Base-by-base conservation (phyloP, 1,139 yeast genomes). In the Diutina siamensis region DNA sequence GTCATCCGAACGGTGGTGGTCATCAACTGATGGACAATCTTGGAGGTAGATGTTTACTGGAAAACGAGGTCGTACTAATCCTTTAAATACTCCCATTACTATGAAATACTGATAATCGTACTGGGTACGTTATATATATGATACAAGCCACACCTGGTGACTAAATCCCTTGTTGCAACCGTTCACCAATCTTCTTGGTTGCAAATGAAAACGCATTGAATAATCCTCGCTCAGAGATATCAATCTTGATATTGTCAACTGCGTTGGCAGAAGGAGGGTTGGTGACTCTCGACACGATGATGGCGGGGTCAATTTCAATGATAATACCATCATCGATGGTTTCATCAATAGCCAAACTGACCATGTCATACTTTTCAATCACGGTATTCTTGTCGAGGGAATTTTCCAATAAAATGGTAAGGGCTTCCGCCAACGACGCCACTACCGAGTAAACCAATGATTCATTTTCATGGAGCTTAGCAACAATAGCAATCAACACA, bases 161-260 rank as follows among this genome's bases (percentile, higher is more conserved):
- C 33, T 64, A 76, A 56, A 76, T 71, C 40, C 81, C 80, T 72
- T 84, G 94, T 65, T 86, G 94, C 56, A 88, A 73, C 60, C 87
- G 80, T 62, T 89, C 96, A 48, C 94, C 81, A 47, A 89, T 67
- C 63, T 83, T 85, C 57, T 86, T 87, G 55, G 80, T 80, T 20
- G 97, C 97, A 64, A 89, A 83, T 46, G 88, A 84, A 68, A 87
- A 86, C 20, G 95, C 95, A 61, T 80, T 85, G 64, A 84, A 71
- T 50, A 92, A 65, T 46, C 97, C 96, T 63, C 82, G 86, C 63
- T 92, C 97, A 51, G 82, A 76, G 47, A 89, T 67, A 56, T 92
- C 97, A 51, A 89, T 76, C 51, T 78, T 73, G 44, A 72, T 76
- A 52, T 80, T 88, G 40, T 61, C 53, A 40, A 58, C 52, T 27